Percentiles rank a stretch among this genome's conserved stretches.
phyloP scores from a whole-genome alignment of 208 protist genomes.

The Angomonas ambiguus region DNA sequence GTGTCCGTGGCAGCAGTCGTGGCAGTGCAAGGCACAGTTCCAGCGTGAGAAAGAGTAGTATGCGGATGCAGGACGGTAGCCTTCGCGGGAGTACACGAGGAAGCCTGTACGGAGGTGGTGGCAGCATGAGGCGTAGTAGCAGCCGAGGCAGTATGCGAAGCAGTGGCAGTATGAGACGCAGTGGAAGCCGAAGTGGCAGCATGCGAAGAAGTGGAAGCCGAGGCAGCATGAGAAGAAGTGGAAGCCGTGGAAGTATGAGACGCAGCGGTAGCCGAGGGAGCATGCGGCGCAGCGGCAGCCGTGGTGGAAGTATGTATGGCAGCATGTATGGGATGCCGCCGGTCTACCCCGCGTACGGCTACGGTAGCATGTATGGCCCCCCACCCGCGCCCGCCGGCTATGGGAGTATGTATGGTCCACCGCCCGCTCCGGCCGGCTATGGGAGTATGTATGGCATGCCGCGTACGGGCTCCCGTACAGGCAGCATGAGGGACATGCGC shows the following conservation, averaged over 20 bases:
- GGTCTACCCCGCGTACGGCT: too few relatives aligned
- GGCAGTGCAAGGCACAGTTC: neutral
- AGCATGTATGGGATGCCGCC: neutral
- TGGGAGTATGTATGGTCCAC: neutral
- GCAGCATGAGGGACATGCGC: too few relatives aligned
- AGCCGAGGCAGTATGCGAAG: neutral
- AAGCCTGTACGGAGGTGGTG: too few relatives aligned
- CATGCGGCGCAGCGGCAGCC: neutral
- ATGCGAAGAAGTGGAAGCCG: neutral
- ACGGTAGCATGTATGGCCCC: neutral
- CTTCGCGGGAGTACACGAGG: neutral
- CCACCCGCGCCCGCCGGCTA: too few relatives aligned
- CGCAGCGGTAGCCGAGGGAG: neutral
- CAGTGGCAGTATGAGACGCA: neutral
- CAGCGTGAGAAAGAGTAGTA: neutral
- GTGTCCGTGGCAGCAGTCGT: too few relatives aligned
- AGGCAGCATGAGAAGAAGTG: too few relatives aligned
- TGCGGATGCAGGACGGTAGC: neutral
- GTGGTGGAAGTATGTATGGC: neutral
- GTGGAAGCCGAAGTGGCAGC: neutral
- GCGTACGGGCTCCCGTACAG: too few relatives aligned
- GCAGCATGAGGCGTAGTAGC: neutral
- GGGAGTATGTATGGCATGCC: too few relatives aligned
- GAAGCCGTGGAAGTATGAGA: neutral
- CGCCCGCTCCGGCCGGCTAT: too few relatives aligned